Base-by-base conservation (phyloP, 768 basidiomycete genomes). In the Xerocomellus chrysenteron region DNA sequence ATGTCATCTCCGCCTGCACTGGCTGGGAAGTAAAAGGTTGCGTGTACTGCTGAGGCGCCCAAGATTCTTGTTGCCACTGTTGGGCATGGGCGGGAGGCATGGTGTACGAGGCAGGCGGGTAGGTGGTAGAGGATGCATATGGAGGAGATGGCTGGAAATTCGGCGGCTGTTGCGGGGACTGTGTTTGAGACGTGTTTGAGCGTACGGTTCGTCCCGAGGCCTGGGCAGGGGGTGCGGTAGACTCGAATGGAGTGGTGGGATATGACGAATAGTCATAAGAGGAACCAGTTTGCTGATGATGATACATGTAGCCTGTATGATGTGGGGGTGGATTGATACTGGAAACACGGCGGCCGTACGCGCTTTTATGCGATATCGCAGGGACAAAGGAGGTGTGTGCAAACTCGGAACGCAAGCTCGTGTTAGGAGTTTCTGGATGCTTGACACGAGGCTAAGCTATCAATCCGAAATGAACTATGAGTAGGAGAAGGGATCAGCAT, bases 271-370 rank as follows among this genome's bases (percentile, higher is more conserved):
- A 84, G 59, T 80, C 81, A 66, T 87, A 86, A 55, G 75, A 62
- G 53, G 74, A 74, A 37, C 73, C 67, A 35, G 75, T 75, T 19
- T 75, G 77, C 50, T 79, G 74, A 56, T 77, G 72, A 51, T 78
- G 76, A 67, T 87, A 86, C 68, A 83, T 74, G 64, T 84, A 83
- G 56, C 80, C 76, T 50, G 77, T 74, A 44, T 5, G 82, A 81
- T 42, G 82, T 73, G 37, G 82, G 75, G 80, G 80, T 80, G 61
- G 57, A 43, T 47, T 52, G 60, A 19, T 47, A 56, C 43, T 56
- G 61, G 61, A 58, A 45, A 51, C 56, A 58, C 57, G 59, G 62
- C 57, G 58, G 55, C 50, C 52, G 54, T 24, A 37, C 58, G 66
- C 55, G 72, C 67, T 67, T 68, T 70, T 70, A 71, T 69, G 57